Evolutionary conservation across 1,284 basidiomycete genomes (phyloP), one percentile per base, ranked within the genome.

Genomic region (Filobasidium uniguttulatum): DNA sequence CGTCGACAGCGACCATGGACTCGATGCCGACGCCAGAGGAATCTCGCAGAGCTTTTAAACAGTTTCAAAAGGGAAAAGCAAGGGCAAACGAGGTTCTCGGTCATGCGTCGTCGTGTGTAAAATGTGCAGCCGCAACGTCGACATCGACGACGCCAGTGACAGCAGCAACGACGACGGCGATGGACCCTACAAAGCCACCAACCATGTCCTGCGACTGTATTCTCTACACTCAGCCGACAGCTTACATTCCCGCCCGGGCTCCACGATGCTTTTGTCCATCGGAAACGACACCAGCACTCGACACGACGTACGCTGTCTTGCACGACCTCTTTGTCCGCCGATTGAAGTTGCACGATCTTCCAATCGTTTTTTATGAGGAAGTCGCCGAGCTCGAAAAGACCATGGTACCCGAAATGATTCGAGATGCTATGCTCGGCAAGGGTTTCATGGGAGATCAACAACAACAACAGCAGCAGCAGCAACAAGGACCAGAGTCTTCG

Each of bases 341-440:
- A 5, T 15, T 43, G 14, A 43, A 43, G 26, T n/a, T 43, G 4
- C 53, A 54, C 49, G 53, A 54, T 36, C 36, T 54, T 15, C 53
- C 53, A 26, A 50, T 51, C 36, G 25, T 47, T 28, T 54, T 54
- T 29, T 48, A 51, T 29, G 53, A 54, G 28, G 50, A 54, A 28
- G 53, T 54, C 23, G 38, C 37, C 29, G 53, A 54, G 26, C 45
- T 46, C 5, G 53, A 54, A 25, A 50, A 49, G 28, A 44, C 41
- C 1, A 41, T 54, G 40, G 44, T 49, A 26, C 48, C 53, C n/a
- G 35, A 51, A 25, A 45, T 54, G 46, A 34, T 54, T 17, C n/a
- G 53, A 20, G 53, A 54, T 35, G 53, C 49, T 10, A 50, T 54
- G 26, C 34, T 54, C 17, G 50, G 50, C 45, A 12, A 46, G 43